These are phyloP conservation scores for Arabidopsis hybrid DNA, from an alignment of 441 rosid genomes.

Conservation along the genomic window DNA sequence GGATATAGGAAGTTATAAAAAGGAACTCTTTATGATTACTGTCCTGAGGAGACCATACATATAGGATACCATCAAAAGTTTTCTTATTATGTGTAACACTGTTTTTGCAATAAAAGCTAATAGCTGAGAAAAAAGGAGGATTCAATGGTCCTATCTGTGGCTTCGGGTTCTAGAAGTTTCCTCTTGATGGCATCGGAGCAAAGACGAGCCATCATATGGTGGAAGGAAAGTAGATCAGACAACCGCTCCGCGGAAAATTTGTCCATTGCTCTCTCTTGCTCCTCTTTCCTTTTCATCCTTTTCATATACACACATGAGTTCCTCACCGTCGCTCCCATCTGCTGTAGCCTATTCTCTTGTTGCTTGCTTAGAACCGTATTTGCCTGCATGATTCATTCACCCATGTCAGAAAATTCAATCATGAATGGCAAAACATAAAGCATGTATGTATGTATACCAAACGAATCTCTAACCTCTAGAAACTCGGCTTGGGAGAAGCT, in stretches of 20 bases:
- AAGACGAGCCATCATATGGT: slow-evolving; percentile 57
- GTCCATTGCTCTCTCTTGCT: slow-evolving; percentile 56
- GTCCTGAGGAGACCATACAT: slow-evolving; percentile 24
- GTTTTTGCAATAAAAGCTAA: slow-evolving; percentile 37
- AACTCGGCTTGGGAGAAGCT: slow-evolving; percentile 54
- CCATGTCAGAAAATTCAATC: slow-evolving; percentile 28
- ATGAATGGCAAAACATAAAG: not conserved
- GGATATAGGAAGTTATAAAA: slow-evolving; percentile 17
- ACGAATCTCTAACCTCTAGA: slow-evolving; percentile 28
- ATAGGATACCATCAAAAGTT: slow-evolving; percentile 7
- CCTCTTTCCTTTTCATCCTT: slow-evolving; percentile 55
- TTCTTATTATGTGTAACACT: slow-evolving; percentile 19
- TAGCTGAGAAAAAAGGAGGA: slow-evolving; percentile 21
- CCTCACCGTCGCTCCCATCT: slow-evolving; percentile 71
- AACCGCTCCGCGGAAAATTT: slow-evolving; percentile 53
- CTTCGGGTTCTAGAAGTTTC: slow-evolving; percentile 52
- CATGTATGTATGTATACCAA: not conserved
- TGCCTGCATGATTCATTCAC: slow-evolving; percentile 42
- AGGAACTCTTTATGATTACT: slow-evolving; percentile 24
- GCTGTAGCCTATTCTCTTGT: slow-evolving; percentile 67
- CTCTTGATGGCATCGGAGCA: slow-evolving; percentile 60
- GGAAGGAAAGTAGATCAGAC: slow-evolving; percentile 58
- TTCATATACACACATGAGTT: slow-evolving; percentile 52
- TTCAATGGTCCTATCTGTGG: slow-evolving; percentile 22
- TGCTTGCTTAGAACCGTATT: slow-evolving; percentile 57